Evolutionary conservation across 768 basidiomycete species (phyloP).

Genomic region (Termitomyces titanicus): DNA sequence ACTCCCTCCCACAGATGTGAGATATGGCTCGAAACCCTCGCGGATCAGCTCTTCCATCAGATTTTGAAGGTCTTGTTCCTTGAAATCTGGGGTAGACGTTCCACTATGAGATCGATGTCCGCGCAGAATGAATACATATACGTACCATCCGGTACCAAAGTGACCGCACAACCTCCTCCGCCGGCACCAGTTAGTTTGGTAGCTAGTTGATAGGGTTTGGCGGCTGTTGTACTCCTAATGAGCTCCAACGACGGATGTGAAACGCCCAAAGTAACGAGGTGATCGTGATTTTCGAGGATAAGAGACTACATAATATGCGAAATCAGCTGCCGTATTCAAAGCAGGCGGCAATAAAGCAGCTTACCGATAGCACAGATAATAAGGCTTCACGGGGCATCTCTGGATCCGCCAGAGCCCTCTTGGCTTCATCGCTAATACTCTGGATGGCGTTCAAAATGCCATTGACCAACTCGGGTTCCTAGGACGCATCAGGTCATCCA

Average conservation of each 20-base stretch:
- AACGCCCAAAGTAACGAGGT: conserved; percentile 83
- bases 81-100: conserved; percentile 55
- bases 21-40: conserved; percentile 76
- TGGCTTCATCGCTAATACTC: conserved; percentile 79
- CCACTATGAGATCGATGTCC: conserved; percentile 8
- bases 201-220: conserved; percentile 62
- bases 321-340: conserved; percentile 7
- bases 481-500: conserved; percentile 12
- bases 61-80: conserved; percentile 49
- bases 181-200: conserved; percentile 99
- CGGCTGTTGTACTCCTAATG: conserved; percentile 68
- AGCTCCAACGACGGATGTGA: conserved; percentile 87
- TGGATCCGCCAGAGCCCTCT: conserved; percentile 67
- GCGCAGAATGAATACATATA: conserved; percentile 9
- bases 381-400: conserved; percentile 65
- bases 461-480: conserved; percentile 86
- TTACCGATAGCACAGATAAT: conserved; percentile 65
- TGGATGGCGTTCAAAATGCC: conserved; percentile 80
- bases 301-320: conserved; percentile 48
- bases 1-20: conserved; percentile 90
- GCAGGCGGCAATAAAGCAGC: conserved; percentile 25
- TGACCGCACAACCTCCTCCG: conserved; percentile 97
- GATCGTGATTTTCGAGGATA: conserved; percentile 85
- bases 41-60: conserved; percentile 59
- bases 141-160: conserved; percentile 90